These are phyloP conservation scores for Hypocreales sp. DNA, from an alignment of 2,329 filamentous ascomycete species.

Conservation along the genomic window DNA sequence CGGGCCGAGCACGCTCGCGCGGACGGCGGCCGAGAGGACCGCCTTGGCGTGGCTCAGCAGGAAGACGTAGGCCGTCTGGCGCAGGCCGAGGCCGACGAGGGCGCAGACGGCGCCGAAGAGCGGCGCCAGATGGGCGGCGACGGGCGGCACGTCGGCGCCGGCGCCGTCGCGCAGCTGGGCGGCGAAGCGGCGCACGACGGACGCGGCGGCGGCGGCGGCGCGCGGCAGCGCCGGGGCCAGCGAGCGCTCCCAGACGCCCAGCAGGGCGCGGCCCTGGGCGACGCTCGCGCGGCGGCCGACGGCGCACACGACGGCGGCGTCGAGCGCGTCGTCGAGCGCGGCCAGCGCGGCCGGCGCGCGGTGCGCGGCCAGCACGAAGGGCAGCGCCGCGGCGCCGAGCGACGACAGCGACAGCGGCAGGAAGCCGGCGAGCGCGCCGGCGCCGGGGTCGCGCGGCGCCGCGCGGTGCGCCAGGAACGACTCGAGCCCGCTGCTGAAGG, in stretches of 20 bases:
- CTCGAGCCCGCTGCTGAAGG: slow-evolving; percentile 70
- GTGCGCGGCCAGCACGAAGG: slow-evolving; percentile 58
- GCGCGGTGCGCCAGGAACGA: slow-evolving; percentile 59
- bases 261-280: slow-evolving; percentile 59
- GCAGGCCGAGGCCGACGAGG: slow-evolving; percentile 41
- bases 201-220: slow-evolving; percentile 7
- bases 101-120: slow-evolving; percentile 52
- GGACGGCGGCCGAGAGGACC: slow-evolving; percentile 59
- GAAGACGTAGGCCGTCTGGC: slow-evolving; percentile 59
- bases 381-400: slow-evolving; percentile 56
- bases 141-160: slow-evolving; percentile 21
- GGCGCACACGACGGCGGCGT: slow-evolving; percentile 64
- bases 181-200: slow-evolving; percentile 20
- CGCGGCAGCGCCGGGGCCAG: slow-evolving; percentile 29
- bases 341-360: slow-evolving; percentile 33
- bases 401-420: slow-evolving; percentile 55
- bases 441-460: slow-evolving; percentile 5
- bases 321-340: slow-evolving; percentile 56
- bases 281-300: slow-evolving; percentile 62
- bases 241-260: slow-evolving; percentile 63
- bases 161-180: slow-evolving; percentile 15
- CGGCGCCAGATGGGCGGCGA: slow-evolving; percentile 53
- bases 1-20: slow-evolving; percentile 64
- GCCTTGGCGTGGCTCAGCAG: slow-evolving; percentile 64
- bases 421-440: slow-evolving; percentile 44